Evolutionary conservation across 345 rosid genomes (phyloP).

Genomic region (Arabis hirsuta): DNA sequence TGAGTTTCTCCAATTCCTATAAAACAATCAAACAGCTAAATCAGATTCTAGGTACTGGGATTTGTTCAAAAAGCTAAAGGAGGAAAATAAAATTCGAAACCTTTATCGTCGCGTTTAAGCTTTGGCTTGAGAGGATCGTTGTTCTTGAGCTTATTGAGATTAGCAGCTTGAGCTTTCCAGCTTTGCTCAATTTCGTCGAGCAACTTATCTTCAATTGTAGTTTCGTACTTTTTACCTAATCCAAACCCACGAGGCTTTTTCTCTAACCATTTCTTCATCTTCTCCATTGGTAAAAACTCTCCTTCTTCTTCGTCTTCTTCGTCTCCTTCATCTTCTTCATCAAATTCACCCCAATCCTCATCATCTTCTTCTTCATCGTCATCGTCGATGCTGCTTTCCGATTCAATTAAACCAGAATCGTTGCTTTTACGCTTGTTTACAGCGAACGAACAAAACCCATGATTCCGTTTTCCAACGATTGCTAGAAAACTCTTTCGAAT

Average conservation of each 20-base stretch:
- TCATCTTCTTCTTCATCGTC: not conserved
- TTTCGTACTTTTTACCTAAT: slow-evolving; percentile 69
- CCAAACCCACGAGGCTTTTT: slow-evolving; percentile 81
- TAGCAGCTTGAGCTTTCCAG: slow-evolving; percentile 69
- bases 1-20: slow-evolving; percentile 51
- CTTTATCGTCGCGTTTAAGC: slow-evolving; percentile 41
- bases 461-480: slow-evolving; percentile 5
- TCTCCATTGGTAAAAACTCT: slow-evolving; percentile 52
- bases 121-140: slow-evolving; percentile 47
- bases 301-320: slow-evolving; percentile 54
- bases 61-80: not conserved
- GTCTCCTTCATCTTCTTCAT: slow-evolving; percentile 42
- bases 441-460: slow-evolving; percentile 36
- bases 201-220: slow-evolving; percentile 76
- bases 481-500: slow-evolving; percentile 31
- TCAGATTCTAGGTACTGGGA: slow-evolving; percentile 18
- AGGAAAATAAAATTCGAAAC: slow-evolving; percentile 9
- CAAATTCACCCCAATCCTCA: slow-evolving; percentile 44
- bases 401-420: slow-evolving; percentile 15
- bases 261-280: slow-evolving; percentile 76
- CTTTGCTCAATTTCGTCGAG: slow-evolving; percentile 74
- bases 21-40: slow-evolving; percentile 8
- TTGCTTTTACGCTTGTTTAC: slow-evolving; percentile 36
- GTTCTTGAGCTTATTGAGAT: slow-evolving; percentile 64
- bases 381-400: slow-evolving; percentile 11